phyloP scores from a whole-genome alignment of 306 rosid species.

The Pterocarpus santalinus region DNA sequence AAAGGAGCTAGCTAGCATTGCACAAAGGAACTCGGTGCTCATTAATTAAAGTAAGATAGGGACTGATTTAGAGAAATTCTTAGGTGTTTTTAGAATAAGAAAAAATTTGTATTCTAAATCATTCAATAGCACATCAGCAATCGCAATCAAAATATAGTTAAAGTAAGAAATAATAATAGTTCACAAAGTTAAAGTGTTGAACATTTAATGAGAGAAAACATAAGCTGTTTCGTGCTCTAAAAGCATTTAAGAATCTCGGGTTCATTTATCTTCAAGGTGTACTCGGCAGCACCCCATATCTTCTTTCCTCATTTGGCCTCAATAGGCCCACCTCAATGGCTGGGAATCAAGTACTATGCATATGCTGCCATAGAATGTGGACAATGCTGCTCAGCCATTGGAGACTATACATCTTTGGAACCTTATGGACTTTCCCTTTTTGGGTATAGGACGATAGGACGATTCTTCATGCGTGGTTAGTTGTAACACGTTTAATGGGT shows the following conservation, averaged over 20 bases:
- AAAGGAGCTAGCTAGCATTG: neutral
- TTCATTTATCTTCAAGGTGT: slow-evolving; percentile 15
- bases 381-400: slow-evolving; percentile 43
- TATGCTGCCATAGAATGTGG: slow-evolving; percentile 43
- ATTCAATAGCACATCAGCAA: no score
- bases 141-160: no score
- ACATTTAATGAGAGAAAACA: no score
- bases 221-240: no score
- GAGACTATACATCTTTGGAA: slow-evolving; percentile 16
- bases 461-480: slow-evolving; percentile 47
- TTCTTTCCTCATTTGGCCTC: slow-evolving; percentile 46
- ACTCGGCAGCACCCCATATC: slow-evolving; percentile 67
- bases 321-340: slow-evolving; percentile 26
- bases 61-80: neutral
- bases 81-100: no score
- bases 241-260: no score
- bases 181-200: no score
- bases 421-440: slow-evolving; percentile 52
- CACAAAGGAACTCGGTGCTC: neutral
- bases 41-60: slow-evolving; percentile 42
- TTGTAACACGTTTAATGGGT: slow-evolving; percentile 12
- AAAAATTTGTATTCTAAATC: no score
- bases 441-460: slow-evolving; percentile 44
- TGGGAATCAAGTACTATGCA: slow-evolving; percentile 35
- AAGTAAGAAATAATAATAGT: no score